phyloP scores from a whole-genome alignment of 2,329 filamentous ascomycete species.

The Penicillium hordei region DNA sequence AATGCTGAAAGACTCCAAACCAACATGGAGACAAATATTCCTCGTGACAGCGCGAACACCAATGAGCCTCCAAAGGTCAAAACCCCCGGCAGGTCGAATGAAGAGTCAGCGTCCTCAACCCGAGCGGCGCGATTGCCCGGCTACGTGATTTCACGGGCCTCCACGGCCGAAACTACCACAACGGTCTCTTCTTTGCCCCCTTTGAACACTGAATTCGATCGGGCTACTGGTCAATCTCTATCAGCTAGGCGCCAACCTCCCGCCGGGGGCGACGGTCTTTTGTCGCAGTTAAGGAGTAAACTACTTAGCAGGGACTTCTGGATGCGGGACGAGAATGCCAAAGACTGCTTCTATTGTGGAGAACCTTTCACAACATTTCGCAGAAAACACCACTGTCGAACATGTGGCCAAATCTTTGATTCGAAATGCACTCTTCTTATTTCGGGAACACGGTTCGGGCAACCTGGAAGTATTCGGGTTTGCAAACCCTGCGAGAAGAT shows the following conservation, averaged over 20 bases:
- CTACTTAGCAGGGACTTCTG: constrained; percentile 94
- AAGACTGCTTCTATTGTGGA: constrained; percentile 92
- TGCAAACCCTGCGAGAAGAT: constrained; percentile 91
- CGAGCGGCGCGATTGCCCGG: constrained; percentile 49
- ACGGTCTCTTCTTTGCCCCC: constrained; percentile 44
- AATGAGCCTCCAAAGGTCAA: constrained; percentile 30
- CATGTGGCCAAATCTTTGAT: constrained; percentile 97
- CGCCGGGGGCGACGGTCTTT: constrained; percentile 32
- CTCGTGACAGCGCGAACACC: constrained; percentile 30
- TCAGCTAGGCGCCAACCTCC: constrained; percentile 22
- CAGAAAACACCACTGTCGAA: constrained; percentile 92
- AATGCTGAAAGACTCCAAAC: constrained; percentile 33
- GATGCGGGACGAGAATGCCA: constrained; percentile 99
- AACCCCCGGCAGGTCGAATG: constrained; percentile 25
- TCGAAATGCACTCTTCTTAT: constrained; percentile 94
- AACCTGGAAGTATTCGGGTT: constrained; percentile 78
- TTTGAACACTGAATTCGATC: constrained; percentile 32
- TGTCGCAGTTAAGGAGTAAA: constrained; percentile 73
- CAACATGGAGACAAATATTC: constrained; percentile 28
- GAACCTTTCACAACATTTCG: constrained; percentile 90
- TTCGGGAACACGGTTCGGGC: constrained; percentile 80
- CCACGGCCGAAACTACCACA: constrained; percentile 44
- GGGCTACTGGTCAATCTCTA: constrained; percentile 18
- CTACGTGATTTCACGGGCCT: constrained; percentile 42
- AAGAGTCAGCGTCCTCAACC: constrained; percentile 41